These are phyloP conservation scores for Dacryopinax primogenitus DNA, from an alignment of 768 basidiomycete genomes.

Conservation along the genomic window DNA sequence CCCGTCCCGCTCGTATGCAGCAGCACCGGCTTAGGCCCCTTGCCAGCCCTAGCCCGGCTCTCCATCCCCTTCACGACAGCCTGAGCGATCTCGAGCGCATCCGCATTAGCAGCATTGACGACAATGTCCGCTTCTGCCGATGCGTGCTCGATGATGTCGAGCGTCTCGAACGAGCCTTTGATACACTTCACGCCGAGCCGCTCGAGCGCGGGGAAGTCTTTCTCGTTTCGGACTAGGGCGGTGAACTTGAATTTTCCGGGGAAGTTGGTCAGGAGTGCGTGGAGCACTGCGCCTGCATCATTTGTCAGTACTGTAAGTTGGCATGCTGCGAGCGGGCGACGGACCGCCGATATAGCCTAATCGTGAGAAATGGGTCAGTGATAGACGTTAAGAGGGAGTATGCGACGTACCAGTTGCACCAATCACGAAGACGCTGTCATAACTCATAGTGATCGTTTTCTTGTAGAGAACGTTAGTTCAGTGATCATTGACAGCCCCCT, in stretches of 20 bases:
- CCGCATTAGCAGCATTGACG: slow-evolving; percentile 22
- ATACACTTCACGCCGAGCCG: slow-evolving; percentile 13
- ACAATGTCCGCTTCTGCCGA: slow-evolving; percentile 19
- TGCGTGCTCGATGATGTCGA: slow-evolving; percentile 12
- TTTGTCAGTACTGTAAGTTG: neutral
- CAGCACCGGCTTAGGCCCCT: slow-evolving; percentile 16
- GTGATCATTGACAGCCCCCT: neutral
- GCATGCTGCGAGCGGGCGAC: neutral
- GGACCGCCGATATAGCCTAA: neutral
- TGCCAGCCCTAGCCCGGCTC: slow-evolving; percentile 9
- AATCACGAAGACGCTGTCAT: neutral
- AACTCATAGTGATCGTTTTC: neutral
- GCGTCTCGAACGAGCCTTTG: slow-evolving; percentile 11
- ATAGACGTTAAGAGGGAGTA: neutral
- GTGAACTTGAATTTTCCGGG: slow-evolving; percentile 18
- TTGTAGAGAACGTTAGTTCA: neutral
- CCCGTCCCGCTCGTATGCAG: slow-evolving; percentile 22
- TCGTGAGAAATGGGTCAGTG: neutral
- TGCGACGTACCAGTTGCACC: neutral
- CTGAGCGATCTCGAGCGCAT: slow-evolving; percentile 19
- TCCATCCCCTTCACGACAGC: slow-evolving; percentile 20
- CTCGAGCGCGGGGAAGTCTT: slow-evolving; percentile 15
- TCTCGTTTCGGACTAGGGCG: slow-evolving; percentile 16
- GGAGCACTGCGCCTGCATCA: slow-evolving; percentile 24
- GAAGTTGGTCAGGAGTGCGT: slow-evolving; percentile 25